Evolutionary conservation across 768 basidiomycete genomes (phyloP).

Genomic region (Xanthoconium stramineum): DNA sequence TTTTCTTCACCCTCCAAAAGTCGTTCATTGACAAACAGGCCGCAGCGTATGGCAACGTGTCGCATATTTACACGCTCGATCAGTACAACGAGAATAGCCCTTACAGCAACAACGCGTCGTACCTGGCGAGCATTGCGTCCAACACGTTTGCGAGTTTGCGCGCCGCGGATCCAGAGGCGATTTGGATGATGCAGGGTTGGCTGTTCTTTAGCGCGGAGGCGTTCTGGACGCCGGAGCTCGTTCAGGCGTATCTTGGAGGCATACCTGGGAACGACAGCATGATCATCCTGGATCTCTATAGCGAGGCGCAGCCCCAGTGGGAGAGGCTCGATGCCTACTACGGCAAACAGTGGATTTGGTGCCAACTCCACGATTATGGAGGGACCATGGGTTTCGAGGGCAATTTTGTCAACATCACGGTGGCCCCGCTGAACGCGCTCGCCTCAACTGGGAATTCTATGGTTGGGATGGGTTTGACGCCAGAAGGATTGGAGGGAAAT

Average conservation of each 20-base stretch:
- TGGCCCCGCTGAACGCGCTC: constrained; percentile 32
- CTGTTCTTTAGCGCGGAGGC: constrained; percentile 34
- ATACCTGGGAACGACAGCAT: constrained; percentile 35
- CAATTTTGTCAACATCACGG: constrained; percentile 35
- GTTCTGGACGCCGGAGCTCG: constrained; percentile 40
- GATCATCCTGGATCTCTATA: constrained; percentile 41
- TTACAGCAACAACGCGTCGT: constrained; percentile 30
- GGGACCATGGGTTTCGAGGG: constrained; percentile 39
- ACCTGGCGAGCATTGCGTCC: constrained; percentile 33
- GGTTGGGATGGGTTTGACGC: constrained; percentile 38
- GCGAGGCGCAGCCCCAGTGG: constrained; percentile 41
- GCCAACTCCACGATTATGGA: constrained; percentile 39
- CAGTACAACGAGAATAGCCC: constrained; percentile 44
- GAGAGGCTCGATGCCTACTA: constrained; percentile 37
- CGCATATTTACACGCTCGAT: constrained; percentile 45
- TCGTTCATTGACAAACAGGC: constrained; percentile 39
- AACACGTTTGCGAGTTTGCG: constrained; percentile 36
- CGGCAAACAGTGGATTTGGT: constrained; percentile 42
- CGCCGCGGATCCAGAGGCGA: constrained; percentile 37
- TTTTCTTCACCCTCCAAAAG: constrained; percentile 35
- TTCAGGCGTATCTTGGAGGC: constrained; percentile 39
- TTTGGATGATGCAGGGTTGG: constrained; percentile 45
- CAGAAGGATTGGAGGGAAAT: constrained; percentile 42
- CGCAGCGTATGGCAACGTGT: constrained; percentile 35
- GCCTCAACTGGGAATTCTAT: constrained; percentile 30